These are phyloP conservation scores for Suaeda aralocaspica DNA, from an alignment of 148 eudicot species.

Conservation along the genomic window DNA sequence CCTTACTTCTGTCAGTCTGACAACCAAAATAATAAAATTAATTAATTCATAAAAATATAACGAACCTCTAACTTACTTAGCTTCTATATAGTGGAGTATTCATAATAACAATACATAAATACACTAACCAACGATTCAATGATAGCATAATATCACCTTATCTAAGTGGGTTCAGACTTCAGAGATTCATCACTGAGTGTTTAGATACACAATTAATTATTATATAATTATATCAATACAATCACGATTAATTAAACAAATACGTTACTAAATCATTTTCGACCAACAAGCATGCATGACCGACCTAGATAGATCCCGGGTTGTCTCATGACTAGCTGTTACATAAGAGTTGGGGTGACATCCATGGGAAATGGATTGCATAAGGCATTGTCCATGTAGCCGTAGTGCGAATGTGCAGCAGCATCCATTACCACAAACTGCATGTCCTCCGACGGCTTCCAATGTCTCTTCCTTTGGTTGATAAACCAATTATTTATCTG, in stretches of 20 bases:
- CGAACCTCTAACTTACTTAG: too few species aligned
- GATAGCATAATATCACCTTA: background rate
- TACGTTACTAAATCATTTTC: background rate
- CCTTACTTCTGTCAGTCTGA: too few species aligned
- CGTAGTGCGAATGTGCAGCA: constrained; percentile 37
- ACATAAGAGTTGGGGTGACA: constrained; percentile 61
- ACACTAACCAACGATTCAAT: too few species aligned
- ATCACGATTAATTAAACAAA: background rate
- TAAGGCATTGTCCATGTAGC: constrained; percentile 60
- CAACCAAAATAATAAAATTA: too few species aligned
- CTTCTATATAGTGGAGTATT: too few species aligned
- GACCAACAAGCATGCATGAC: background rate
- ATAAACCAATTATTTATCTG: constrained; percentile 99
- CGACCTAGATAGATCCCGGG: too few species aligned
- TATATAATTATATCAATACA: constrained; percentile 4
- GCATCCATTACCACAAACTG: constrained; percentile 72
- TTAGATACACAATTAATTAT: constrained; percentile 2
- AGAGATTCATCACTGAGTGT: background rate
- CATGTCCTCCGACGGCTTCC: constrained; percentile 98
- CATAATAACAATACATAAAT: background rate
- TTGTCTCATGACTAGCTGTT: too few species aligned
- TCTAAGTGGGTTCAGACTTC: background rate
- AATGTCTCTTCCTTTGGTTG: constrained; percentile 92
- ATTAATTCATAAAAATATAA: too few species aligned
- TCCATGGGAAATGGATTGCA: constrained; percentile 87